phyloP scores from a whole-genome alignment of 805 yeast species.

The Saturnispora sanitii region DNA sequence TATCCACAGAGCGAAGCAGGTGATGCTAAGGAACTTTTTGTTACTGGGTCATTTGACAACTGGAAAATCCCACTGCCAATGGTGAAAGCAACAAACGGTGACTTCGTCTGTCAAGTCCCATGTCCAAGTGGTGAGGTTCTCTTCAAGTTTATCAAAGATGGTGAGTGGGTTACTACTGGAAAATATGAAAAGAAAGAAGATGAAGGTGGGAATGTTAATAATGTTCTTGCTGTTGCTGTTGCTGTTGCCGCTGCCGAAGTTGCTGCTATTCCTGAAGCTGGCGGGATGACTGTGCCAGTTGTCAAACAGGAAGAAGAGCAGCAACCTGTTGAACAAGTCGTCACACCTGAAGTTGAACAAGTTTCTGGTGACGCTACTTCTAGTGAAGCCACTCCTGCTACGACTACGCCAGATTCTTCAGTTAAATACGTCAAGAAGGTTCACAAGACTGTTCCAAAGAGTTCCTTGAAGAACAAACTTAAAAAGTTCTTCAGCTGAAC shows the following conservation, averaged over 20 bases:
- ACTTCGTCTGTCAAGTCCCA: slow-evolving; percentile 26
- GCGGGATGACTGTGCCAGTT: slow-evolving; percentile 17
- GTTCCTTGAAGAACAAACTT: neutral
- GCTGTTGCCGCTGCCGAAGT: slow-evolving; percentile 22
- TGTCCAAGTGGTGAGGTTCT: slow-evolving; percentile 17
- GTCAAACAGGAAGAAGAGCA: slow-evolving; percentile 5
- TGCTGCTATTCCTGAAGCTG: slow-evolving; percentile 35
- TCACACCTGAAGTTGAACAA: slow-evolving; percentile 11
- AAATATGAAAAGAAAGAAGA: slow-evolving; percentile 36
- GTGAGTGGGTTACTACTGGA: slow-evolving; percentile 41
- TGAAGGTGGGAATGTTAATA: slow-evolving; percentile 43
- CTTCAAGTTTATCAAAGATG: slow-evolving; percentile 54
- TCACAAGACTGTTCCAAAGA: slow-evolving; percentile 12
- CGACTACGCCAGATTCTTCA: too few relatives aligned
- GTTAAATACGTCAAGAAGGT: slow-evolving; percentile 34
- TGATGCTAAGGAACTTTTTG: slow-evolving; percentile 30
- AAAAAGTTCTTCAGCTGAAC: slow-evolving; percentile 1
- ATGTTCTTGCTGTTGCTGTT: slow-evolving; percentile 32
- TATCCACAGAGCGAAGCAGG: slow-evolving; percentile 1
- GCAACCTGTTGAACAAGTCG: neutral
- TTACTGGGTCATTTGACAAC: slow-evolving; percentile 51
- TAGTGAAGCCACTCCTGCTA: neutral
- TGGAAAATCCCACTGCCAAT: slow-evolving; percentile 44
- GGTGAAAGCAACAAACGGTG: slow-evolving; percentile 33
- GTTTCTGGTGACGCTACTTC: slow-evolving; percentile 14